Evolutionary conservation across 1,284 basidiomycete species (phyloP), one percentile per base, ranked within the genome.

Genomic region (Inonotus obliquus): DNA sequence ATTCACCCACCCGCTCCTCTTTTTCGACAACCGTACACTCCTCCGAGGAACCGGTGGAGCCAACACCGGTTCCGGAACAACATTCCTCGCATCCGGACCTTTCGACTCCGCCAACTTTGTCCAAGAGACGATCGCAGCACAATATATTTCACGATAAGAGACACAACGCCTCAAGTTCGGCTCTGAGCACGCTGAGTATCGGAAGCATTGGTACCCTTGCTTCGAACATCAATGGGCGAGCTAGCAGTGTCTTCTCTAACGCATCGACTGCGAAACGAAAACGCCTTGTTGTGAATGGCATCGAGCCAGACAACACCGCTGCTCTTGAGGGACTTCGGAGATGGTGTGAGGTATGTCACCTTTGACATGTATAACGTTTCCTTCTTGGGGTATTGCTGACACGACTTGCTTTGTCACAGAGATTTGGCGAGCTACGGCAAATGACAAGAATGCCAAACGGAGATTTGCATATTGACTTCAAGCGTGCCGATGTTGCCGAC

Each of bases 401-500:
- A 13, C 53, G 51, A 25, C 61, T 58, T 52, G 38, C 17, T 44
- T 5, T 61, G 49, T 6, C 39, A 37, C 62, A 90, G 88, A 82
- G 79, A 60, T 91, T 91, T 72, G 88, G 88, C 32, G 86, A 89
- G 71, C 73, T 91, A 10, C 84, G 79, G 66, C 81, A 84, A 65
- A 89, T 91, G 68, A 79, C 77, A 41, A 78, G 88, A 59, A 81
- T 86, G 77, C 84, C 84, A 38, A 90, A 88, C 65, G 85, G 85
- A 47, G 88, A 91, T 71, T 73, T 91, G 25, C 83, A 88, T 68
- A 78, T 91, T 55, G 82, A 86, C 68, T 91, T 90, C 69, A 79
- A 82, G 54, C 82, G 81, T 62, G 78, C 83, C 55, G 88, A 91
- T 62, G 89, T 91, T 17, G 89, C 89, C 27, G 89, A 91, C 65